Base-by-base conservation (phyloP, 805 yeast genomes). In the Yarrowia sp. region DNA sequence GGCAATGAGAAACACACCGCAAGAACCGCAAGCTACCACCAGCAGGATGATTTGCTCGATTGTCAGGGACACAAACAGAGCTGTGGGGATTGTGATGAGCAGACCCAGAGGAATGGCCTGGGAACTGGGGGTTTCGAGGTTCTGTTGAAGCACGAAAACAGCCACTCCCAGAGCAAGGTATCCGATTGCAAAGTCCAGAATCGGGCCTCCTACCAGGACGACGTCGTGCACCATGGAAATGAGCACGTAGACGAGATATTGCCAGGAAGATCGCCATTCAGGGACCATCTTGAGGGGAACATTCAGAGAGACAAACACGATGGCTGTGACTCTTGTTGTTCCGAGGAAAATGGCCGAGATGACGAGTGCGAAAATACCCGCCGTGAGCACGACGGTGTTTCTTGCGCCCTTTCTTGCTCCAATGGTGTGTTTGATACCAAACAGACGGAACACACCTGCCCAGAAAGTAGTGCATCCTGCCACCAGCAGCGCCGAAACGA, bases 1-100 rank as follows among this genome's bases (percentile, higher is more conserved):
- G 22, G 76, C 72, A 11, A 77, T 68, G 19, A 75, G 56, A 64
- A 75, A 77, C 10, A 77, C 78, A 1, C 76, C 77, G 8, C 74
- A 59, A 0, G 79, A 73, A 8, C 76, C 74, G 43, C 75, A 70
- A 5, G 78, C 71, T 26, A 77, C 76, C 7, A 72, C 61, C 14
- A 73, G 70, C 38, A 75, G 63, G 16, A 72, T 59, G 40, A 72
- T 19, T 16, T 69, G 50, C 52, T 69, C 71, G 19, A 71, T 36
- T 3, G 59, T 58, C 9, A 70, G 70, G 2, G 68, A 16, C 5
- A 69, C 66, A 38, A 70, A 22, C 11, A 72, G 15, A 1, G 70
- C 32, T 1, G 72, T 70, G 9, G 72, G 74, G 9, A 74, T 35
- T 14, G 72, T 63, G 48, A 63, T 48, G 26, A 67, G 35, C 50